Base-by-base conservation (phyloP, 257 asterid genomes). In the Plantago elongata region DNA sequence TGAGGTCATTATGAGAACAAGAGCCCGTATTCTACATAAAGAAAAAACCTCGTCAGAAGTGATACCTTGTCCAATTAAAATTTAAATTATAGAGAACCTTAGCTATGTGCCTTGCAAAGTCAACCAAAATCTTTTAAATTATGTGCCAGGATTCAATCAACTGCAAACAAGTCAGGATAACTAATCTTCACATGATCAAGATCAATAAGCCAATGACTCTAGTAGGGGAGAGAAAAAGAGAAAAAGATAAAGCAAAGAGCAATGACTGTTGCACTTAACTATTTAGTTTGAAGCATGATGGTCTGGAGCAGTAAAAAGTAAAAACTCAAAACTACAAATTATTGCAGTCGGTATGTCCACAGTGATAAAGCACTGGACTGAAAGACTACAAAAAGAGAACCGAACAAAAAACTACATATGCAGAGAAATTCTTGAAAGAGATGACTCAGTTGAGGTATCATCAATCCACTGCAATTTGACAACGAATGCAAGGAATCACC, bases 21-120 rank as follows among this genome's bases (percentile, higher is more conserved):
- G 56, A 48, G 45, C 78, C 93, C 70, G 13, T 40, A 61, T 70
- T 95, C 97, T 89, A 70, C 73, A 77, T 49, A 69, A 17, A 67
- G 37, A 13, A 18, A 58, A 70, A 50, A 8, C 22, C 64, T 29
- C 30, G 66, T 67, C 22, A 75, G 47, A 46, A 42, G 30, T 59
- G 54, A 46, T 45, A 45, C 17, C 56, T 46, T 27, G 51, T 52
- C 65, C 50, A 63, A 48, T 14, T 14, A 40, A 30, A 51, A 18
- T 0, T 9, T 10, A 52, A 34, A 22, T n/a, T 1, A 37, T 52
- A 52, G 38, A 52, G 2, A 34, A 14, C 30, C 7, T 2, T 45
- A 57, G 16, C 22, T 9, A 17, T 57, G 48, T 38, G 46, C 45
- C 27, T 45, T 45, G 16, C 27, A 52, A 13, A 62, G 61, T 61